Evolutionary conservation across 1,284 basidiomycete species (phyloP).

Genomic region (Tilletia indica): DNA sequence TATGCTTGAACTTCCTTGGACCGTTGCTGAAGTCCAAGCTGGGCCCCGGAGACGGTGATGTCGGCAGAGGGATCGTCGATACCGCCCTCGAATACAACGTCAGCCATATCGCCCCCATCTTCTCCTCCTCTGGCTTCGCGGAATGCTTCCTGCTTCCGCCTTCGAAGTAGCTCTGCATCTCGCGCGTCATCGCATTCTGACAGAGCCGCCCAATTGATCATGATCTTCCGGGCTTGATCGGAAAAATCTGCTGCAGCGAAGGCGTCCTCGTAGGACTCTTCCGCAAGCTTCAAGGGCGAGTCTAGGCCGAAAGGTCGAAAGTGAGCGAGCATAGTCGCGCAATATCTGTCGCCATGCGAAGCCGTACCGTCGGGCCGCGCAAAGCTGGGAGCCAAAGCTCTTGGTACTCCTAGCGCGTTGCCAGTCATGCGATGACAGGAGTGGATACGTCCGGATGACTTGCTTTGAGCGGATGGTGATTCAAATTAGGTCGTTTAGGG

Average conservation of each 20-base stretch:
- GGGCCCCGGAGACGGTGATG: too few species aligned
- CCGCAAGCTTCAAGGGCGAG: not conserved
- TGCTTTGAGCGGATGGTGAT: not conserved
- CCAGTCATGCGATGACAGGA: not conserved
- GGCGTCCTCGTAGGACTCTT: not conserved
- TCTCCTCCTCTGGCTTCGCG: not conserved
- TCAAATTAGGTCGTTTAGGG: not conserved
- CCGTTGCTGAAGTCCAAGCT: too few species aligned
- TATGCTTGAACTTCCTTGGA: too few species aligned
- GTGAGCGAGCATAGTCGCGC: not conserved
- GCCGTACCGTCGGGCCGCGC: too few species aligned
- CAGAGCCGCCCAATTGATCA: not conserved
- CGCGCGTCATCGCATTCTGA: not conserved
- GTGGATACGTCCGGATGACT: not conserved
- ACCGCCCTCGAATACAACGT: too few species aligned
- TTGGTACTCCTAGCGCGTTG: not conserved
- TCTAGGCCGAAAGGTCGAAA: not conserved
- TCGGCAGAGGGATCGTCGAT: too few species aligned
- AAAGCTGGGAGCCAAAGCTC: not conserved
- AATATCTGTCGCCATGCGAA: not conserved
- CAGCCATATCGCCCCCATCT: too few species aligned
- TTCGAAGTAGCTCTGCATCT: not conserved
- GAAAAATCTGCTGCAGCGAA: not conserved
- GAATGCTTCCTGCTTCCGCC: not conserved
- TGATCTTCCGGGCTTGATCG: not conserved